Conservation (phyloP, 2,329 filamentous ascomycete genomes). For the Trichoderma polysporum region DNA sequence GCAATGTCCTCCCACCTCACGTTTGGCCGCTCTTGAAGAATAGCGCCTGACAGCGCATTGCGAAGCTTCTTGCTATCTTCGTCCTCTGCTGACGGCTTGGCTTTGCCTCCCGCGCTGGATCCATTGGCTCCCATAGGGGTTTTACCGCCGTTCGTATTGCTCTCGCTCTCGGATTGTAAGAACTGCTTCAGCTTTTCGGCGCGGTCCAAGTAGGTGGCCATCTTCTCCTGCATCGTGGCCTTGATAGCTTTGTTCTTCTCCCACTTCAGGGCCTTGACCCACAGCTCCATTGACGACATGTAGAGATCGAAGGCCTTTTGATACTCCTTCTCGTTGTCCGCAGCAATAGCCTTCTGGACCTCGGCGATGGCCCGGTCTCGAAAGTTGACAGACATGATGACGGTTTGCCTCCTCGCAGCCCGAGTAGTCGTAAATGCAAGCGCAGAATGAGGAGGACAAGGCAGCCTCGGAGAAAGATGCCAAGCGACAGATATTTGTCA, state of each 20-base stretch:
- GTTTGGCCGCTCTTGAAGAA: conserved; percentile 92
- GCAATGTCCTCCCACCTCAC: conserved; percentile 98
- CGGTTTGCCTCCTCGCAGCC: conserved; percentile 16
- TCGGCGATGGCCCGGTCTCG: conserved; percentile 93
- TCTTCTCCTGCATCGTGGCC: conserved; percentile 95
- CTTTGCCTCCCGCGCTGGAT: conserved; percentile 61
- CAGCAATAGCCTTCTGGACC: conserved; percentile 96
- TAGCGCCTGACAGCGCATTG: conserved; percentile 85
- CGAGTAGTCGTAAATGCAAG: background rate
- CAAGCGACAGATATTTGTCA: background rate
- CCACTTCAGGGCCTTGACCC: conserved; percentile 99
- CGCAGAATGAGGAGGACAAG: conserved; percentile 1
- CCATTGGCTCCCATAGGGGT: conserved; percentile 68
- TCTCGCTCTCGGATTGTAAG: conserved; percentile 72
- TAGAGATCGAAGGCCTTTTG: conserved; percentile 96
- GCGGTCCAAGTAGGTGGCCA: conserved; percentile 95
- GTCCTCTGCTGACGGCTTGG: conserved; percentile 68
- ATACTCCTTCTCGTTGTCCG: conserved; percentile 93
- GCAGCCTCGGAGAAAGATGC: background rate
- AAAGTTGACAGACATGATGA: conserved; percentile 91
- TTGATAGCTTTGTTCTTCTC: conserved; percentile 98
- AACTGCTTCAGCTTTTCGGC: conserved; percentile 97
- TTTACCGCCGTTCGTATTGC: conserved; percentile 65
- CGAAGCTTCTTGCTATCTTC: conserved; percentile 94
- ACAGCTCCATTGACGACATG: conserved; percentile 93